Base-by-base conservation (phyloP, 2,329 filamentous ascomycete genomes). In the Calonectria multiphialidica region DNA sequence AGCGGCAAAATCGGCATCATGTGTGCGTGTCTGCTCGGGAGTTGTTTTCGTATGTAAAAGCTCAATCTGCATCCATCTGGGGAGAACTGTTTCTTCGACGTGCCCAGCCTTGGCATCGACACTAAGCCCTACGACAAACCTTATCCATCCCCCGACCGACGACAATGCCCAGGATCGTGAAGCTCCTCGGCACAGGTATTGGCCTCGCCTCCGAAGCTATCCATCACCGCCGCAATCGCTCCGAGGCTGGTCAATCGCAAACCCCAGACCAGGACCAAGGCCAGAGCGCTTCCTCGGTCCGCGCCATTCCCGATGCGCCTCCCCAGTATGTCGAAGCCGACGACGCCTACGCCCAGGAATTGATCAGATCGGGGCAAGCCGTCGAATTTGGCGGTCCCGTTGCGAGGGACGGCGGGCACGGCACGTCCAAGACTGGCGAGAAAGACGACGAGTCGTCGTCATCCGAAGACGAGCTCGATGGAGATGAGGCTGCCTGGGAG, bases 141-240 rank as follows among this genome's bases (percentile, higher is more conserved):
- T 23, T 62, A 21, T 15, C 40, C 28, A 30, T 28, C 40, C 4
- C 25, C 25, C 18, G 28, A 30, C 28, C 28, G 28, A 33, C 25
- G 23, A 21, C 18, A 30, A 62, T 62, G 57, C 37, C 37, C 57
- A 44, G 40, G 37, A 67, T 67, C 13, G 53, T 67, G 13, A 67
- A 67, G 21, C 53, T 67, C n/a, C 33, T 67, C 42, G 53, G 65
- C 6, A 61, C 50, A 16, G 65, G 53, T 40, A 61, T 61, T 45
- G 65, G 65, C 53, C 65, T 67, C 15, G 65, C 55, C 10, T 61
- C 65, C 21, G 65, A 67, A 49, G 65, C 65, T 7, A 47, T 67
- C 9, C 65, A 67, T 42, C 21, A 61, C 30, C 65, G 21, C 30
- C 50, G 53, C 40, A 67, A 50, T 40, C 53, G 53, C 42, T 25